Evolutionary conservation across 2,329 filamentous ascomycete genomes (phyloP).

Genomic region (Colletotrichum horii): DNA sequence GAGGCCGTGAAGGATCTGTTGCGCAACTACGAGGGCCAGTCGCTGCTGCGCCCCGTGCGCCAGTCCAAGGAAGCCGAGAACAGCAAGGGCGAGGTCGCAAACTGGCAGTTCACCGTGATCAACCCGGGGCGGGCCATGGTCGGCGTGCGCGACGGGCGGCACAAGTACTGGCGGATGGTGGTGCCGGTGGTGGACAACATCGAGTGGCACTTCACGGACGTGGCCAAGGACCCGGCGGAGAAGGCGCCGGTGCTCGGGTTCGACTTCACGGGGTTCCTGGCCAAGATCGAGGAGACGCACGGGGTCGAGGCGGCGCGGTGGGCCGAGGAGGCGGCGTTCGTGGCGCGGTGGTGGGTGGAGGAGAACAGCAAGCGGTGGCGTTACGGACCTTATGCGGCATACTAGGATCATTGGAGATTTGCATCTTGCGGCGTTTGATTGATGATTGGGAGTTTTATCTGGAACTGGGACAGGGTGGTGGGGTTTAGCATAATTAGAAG

Average conservation of each 20-base stretch:
- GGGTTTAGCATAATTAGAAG: not conserved
- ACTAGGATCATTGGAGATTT: not conserved
- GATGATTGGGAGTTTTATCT: not conserved
- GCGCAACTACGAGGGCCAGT: slow-evolving; percentile 51
- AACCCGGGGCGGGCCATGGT: slow-evolving; percentile 27
- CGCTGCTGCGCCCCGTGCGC: slow-evolving; percentile 46
- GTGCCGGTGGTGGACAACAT: slow-evolving; percentile 24
- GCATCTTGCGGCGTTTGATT: not conserved
- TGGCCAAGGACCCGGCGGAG: slow-evolving; percentile 20
- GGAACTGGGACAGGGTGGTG: not conserved
- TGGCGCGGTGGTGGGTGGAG: slow-evolving; percentile 24
- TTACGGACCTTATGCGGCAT: slow-evolving; percentile 3
- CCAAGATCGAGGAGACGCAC: not conserved
- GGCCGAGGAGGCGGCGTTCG: slow-evolving; percentile 24
- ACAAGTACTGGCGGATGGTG: slow-evolving; percentile 22
- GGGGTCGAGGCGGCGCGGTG: slow-evolving; percentile 22
- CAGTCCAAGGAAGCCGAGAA: not conserved
- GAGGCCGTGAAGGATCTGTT: slow-evolving; percentile 41
- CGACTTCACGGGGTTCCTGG: slow-evolving; percentile 14
- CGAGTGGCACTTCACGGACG: slow-evolving; percentile 24
- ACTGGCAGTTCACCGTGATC: slow-evolving; percentile 62
- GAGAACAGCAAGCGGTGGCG: slow-evolving; percentile 17
- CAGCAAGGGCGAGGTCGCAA: slow-evolving; percentile 31
- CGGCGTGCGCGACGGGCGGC: slow-evolving; percentile 21
- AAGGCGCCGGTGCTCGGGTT: slow-evolving; percentile 11